Evolutionary conservation across 768 basidiomycete species (phyloP), one percentile per base, ranked within the genome.

Genomic region (Leucocoprinus sp.): DNA sequence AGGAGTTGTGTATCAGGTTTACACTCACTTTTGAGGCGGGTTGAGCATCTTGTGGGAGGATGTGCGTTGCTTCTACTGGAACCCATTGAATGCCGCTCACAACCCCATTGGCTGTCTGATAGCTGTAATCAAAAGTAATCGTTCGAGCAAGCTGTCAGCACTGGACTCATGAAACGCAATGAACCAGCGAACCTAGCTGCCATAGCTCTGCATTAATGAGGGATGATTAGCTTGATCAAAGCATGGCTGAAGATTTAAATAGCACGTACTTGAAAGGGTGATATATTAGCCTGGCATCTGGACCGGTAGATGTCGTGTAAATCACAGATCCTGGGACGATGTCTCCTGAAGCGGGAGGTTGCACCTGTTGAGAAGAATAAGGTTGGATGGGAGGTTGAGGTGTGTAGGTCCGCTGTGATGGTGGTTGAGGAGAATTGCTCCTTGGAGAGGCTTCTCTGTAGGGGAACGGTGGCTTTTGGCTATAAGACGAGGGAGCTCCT

Each of bases 271-370:
- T 87, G 76, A 86, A 89, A 9, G 78, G 73, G 55, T 87, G 81
- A 58, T 89, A 89, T 43, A 71, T 57, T 23, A 75, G 45, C 50
- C 71, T 67, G 14, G 86, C 86, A 64, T 87, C 79, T 28, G 74
- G 65, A 2, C 70, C 70, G 0, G 67, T 72, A 1, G 78, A 71
- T 8, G 83, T 84, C 0, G 84, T 84, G 52, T 85, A 88, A 17
- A 82, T 85, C 55, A 82, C 69, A 28, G 82, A 64, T n/a, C 84
- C 84, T 26, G 83, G 72, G 27, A 69, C 64, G 45, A 85, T 78
- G 59, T 76, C 56, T 50, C 22, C 35, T 5, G 29, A n/a, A 28
- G 22, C 8, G 14, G 31, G 34, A 36, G 44, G 9, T 37, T 37
- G 26, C 1, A 28, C 23, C 35, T 22, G 33, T 27, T 43, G 47